A percentile compares a stretch with the other conserved stretches of the same genome.
These are phyloP conservation scores for Phalaenopsis equestris DNA, from an alignment of 106 monocot species.

Conservation along the genomic window DNA sequence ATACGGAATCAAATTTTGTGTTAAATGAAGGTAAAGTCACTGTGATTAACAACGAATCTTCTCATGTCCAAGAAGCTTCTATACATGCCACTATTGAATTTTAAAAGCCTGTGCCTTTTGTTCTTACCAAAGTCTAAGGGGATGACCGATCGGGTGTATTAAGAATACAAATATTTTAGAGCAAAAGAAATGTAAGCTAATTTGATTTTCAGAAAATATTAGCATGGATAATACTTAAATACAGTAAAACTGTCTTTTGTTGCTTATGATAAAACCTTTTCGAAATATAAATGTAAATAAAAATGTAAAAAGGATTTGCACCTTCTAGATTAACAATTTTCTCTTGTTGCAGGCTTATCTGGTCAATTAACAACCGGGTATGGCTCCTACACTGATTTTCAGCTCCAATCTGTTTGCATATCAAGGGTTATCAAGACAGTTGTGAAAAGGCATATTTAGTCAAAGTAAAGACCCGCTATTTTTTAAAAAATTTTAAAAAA, in stretches of 20 bases:
- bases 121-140: not conserved
- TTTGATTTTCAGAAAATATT: too few relatives aligned
- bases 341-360: conserved; percentile 79
- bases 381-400: conserved; percentile 80
- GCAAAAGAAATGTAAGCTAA: too few relatives aligned
- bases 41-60: not conserved
- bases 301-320: conserved; percentile 8
- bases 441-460: not conserved
- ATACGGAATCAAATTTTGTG: not conserved
- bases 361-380: conserved; percentile 59
- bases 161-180: too few relatives aligned
- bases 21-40: not conserved
- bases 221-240: too few relatives aligned
- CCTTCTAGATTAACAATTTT: conserved; percentile 88
- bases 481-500: too few relatives aligned
- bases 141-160: not conserved
- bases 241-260: not conserved
- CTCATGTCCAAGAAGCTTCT: not conserved
- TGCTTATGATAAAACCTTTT: conserved; percentile 1
- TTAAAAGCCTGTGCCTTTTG: not conserved
- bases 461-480: too few relatives aligned
- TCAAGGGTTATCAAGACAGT: not conserved
- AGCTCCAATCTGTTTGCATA: conserved; percentile 60
- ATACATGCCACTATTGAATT: not conserved
- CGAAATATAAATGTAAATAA: not conserved